Evolutionary conservation across 257 asterid species (phyloP), one percentile per base, ranked within the genome.

Genomic region (Jasminum sambac): DNA sequence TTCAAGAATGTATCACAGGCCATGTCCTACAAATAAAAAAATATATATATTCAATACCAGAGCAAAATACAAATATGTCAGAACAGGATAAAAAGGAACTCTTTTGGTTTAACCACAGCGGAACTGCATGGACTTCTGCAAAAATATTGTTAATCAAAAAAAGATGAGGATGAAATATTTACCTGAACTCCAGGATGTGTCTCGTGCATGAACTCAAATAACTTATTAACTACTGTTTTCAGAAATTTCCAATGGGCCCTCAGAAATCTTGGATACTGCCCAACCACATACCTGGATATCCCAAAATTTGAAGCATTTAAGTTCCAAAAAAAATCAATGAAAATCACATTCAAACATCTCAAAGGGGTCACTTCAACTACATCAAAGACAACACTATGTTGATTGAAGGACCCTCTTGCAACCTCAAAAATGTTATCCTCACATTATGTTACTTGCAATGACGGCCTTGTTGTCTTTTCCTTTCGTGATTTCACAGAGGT

Each of bases 141-240:
- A 55, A 65, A 36, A 43, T 42, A 34, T n/a, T 21, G 25, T 11
- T 50, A 46, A 61, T 62, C 38, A 14, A 61, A 66, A 65, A 66
- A 43, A 25, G 62, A 48, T 48, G 58, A 70, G 74, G 23, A 74
- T 8, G n/a, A 36, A 17, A 52, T 9, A 71, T 61, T 64, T 34
- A 95, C 99, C 99, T 95, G 99, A 83, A 95, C 99, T 78, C 99
- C 99, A 50, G 98, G 99, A 82, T 95, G 99, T 5, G 91, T 91
- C 87, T 95, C 99, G 10, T 95, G 98, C 99, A 95, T 91, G 84
- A 95, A 95, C 81, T 95, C 99, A 78, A 95, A 95, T 83, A 95
- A 80, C 82, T 95, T 95, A 86, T 91, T 91, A 72, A 95, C 99
- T 70, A 95, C 99, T 74, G 98, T 95, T 85, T 95, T 95, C 89